These are phyloP conservation scores for Thalassiosira livingstoniorum DNA, from an alignment of 352 stramenopile genomes.

Conservation along the genomic window DNA sequence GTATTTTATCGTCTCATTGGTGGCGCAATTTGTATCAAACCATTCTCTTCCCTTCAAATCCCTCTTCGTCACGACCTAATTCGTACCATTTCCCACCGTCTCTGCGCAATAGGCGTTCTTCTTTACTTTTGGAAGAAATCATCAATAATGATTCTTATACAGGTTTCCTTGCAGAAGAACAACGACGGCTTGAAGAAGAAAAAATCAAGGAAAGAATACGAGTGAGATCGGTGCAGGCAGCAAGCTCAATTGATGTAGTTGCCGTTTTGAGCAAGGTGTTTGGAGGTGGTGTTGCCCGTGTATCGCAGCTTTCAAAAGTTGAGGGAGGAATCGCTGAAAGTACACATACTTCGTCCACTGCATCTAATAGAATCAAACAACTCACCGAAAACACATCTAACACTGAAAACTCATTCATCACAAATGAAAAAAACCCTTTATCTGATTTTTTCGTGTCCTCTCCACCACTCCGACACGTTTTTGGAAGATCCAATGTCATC, in stretches of 20 bases:
- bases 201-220: slow-evolving; percentile 54
- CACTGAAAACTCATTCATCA: not conserved
- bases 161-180: slow-evolving; percentile 45
- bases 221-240: slow-evolving; percentile 78
- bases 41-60: slow-evolving; percentile 23
- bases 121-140: slow-evolving; percentile 50
- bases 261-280: slow-evolving; percentile 78
- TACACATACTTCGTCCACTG: too few species aligned
- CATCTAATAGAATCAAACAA: too few species aligned
- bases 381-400: not conserved
- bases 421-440: slow-evolving; percentile 30
- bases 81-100: slow-evolving; percentile 42
- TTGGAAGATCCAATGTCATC: slow-evolving; percentile 76
- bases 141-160: slow-evolving; percentile 53
- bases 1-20: slow-evolving; percentile 46
- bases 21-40: slow-evolving; percentile 44
- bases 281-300: slow-evolving; percentile 40
- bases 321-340: not conserved
- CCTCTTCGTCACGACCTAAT: slow-evolving; percentile 21
- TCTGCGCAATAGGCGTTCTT: slow-evolving; percentile 47
- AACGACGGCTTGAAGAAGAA: slow-evolving; percentile 47
- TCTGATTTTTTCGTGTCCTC: slow-evolving; percentile 56
- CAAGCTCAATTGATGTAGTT: slow-evolving; percentile 76
- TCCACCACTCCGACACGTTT: slow-evolving; percentile 66
- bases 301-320: slow-evolving; percentile 27